Conservation (phyloP, 441 rosid species). For the Theobroma grandiflorum region DNA sequence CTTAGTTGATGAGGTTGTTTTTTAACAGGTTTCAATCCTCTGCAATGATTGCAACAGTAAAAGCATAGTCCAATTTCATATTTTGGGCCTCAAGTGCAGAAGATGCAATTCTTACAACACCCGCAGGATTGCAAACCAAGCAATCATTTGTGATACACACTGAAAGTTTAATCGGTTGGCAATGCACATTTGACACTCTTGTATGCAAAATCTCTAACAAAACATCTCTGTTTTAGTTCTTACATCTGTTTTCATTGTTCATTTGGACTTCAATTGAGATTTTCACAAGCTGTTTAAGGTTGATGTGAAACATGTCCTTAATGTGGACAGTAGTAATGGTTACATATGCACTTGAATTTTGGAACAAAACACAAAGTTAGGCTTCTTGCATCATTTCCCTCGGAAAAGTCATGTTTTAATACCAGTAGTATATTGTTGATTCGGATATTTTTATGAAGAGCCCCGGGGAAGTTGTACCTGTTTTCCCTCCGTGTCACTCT, state of each 20-base stretch:
- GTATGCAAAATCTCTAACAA: not conserved
- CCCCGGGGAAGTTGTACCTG: not conserved
- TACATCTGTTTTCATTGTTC: not conserved
- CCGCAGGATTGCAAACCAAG: slow-evolving; percentile 44
- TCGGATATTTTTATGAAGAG: not conserved
- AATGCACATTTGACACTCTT: not conserved
- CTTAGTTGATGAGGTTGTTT: not conserved
- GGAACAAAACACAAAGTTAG: too few species aligned
- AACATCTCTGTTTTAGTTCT: not conserved
- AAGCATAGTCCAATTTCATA: slow-evolving; percentile 54
- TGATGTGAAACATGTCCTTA: too few species aligned
- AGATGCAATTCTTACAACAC: slow-evolving; percentile 67
- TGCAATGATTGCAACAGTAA: slow-evolving; percentile 68
- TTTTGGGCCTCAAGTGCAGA: slow-evolving; percentile 57
- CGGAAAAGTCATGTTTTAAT: too few species aligned
- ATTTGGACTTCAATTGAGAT: not conserved
- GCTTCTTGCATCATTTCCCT: too few species aligned
- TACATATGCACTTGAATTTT: too few species aligned
- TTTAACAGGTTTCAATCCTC: slow-evolving; percentile 58
- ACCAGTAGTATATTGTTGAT: not conserved
- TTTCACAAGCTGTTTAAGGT: not conserved
- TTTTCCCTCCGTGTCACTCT: not conserved
- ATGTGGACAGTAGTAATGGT: too few species aligned
- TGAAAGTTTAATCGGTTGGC: slow-evolving; percentile 3
- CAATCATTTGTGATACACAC: not conserved